Base-by-base conservation (phyloP, 2,329 filamentous ascomycete genomes). In the Verticillium nonalfalfae region DNA sequence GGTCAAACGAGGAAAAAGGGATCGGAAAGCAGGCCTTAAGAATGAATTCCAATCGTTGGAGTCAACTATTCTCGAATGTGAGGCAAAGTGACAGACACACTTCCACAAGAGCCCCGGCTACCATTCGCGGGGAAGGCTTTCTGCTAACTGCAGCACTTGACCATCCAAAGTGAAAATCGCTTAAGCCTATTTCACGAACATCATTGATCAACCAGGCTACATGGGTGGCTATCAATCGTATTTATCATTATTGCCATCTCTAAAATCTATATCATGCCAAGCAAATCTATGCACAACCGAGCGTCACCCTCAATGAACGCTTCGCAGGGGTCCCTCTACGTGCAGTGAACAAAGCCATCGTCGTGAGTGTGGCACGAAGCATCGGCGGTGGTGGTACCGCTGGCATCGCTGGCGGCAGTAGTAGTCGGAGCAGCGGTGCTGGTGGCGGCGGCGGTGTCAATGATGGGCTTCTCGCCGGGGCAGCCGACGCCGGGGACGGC, bases 401-500 rank as follows among this genome's bases (percentile, higher is more conserved):
- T 80, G 76, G n/a, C 72, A 76, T 21, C 70, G 68, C 13, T 69
- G 81, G 18, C 68, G 68, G 36, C 85, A 87, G 66, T 70, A 87
- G 35, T 57, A 36, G 18, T 40, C 36, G 54, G 13, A 11, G 60
- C 59, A 26, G 35, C 35, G 13, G 35, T 6, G 62, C 33, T 5
- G 59, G 54, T 1, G 35, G 4, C 35, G 35, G 59, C 57, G 6
- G 45, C 50, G 31, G 63, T 56, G 11, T 58, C 7, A 26, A 64
- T 57, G 56, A 60, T 50, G 15, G 62, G 56, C 18, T 60, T 50
- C 65, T 76, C 75, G 3, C 86, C 86, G 0, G 81, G 71, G 70
- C 87, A 90, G 0, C 87, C 87, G 34, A 81, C 78, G 0, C 87
- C 86, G 0, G 87, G 87, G 5, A 84, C 76, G 7, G 84, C 84